Evolutionary conservation across 2,329 filamentous ascomycete genomes (phyloP).

Genomic region (Hymenoscyphus salicellus): DNA sequence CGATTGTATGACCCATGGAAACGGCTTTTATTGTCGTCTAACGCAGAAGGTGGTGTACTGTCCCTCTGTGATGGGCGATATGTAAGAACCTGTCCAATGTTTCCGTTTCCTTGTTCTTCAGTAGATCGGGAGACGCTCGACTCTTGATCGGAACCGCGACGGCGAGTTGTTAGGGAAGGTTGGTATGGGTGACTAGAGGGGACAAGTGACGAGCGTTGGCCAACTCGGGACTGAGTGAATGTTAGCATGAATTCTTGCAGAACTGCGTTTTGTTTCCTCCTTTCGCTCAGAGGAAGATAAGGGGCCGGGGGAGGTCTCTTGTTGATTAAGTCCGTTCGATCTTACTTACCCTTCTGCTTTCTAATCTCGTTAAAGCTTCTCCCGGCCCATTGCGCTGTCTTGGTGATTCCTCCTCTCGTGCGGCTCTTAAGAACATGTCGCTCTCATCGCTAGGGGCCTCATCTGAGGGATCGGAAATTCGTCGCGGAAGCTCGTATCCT

Average conservation of each 20-base stretch:
- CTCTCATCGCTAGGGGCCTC: constrained; percentile 35
- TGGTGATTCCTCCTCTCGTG: constrained; percentile 31
- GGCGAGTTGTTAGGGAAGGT: constrained; percentile 24
- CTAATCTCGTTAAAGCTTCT: constrained; percentile 20
- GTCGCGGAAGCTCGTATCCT: constrained; percentile 18
- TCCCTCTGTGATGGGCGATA: constrained; percentile 28
- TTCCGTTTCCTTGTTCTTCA: constrained; percentile 29
- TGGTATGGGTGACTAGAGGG: constrained; percentile 23
- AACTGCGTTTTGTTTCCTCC: constrained; percentile 3
- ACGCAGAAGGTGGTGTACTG: constrained; percentile 17
- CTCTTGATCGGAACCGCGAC: constrained; percentile 33
- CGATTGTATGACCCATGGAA: constrained; percentile 24
- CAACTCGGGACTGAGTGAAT: constrained; percentile 17
- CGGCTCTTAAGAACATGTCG: constrained; percentile 35
- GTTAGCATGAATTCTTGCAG: neutral
- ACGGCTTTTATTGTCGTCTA: constrained; percentile 29
- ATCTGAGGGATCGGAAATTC: constrained; percentile 23
- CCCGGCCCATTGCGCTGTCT: constrained; percentile 16
- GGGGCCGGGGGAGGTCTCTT: neutral
- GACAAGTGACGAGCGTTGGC: constrained; percentile 31
- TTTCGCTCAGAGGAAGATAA: neutral
- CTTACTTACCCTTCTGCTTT: constrained; percentile 29
- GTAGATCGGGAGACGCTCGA: constrained; percentile 20
- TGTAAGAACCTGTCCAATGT: constrained; percentile 28
- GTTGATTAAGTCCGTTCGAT: neutral